Conservation (phyloP, 371 early-diverging fungal species). For the Nematocida ironsii region DNA sequence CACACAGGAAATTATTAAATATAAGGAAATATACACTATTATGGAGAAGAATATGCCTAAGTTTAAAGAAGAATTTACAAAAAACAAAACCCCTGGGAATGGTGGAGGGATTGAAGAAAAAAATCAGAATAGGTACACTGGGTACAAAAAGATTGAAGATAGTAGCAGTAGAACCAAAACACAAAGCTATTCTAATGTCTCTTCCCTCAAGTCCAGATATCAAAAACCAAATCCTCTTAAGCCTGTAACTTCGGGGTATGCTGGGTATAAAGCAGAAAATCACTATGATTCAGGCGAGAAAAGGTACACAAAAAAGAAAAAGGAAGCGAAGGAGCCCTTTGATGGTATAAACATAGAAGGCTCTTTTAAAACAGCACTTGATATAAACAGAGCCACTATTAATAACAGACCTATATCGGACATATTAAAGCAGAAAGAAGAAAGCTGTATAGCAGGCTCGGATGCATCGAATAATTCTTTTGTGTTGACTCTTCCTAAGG, state of each 20-base stretch:
- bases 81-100: conserved; percentile 5
- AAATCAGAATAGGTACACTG: not conserved
- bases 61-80: conserved; percentile 72
- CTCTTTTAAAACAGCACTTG: not conserved
- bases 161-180: not conserved
- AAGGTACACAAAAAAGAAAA: conserved; percentile 4
- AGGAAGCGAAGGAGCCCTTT: not conserved
- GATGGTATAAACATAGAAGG: not conserved
- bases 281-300: not conserved
- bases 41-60: conserved; percentile 74
- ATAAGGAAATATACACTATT: conserved; percentile 69
- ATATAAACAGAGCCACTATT: not conserved
- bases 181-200: not conserved
- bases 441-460: not conserved
- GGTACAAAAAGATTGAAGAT: conserved; percentile 10
- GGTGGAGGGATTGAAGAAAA: not conserved
- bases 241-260: not conserved
- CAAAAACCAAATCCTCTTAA: not conserved
- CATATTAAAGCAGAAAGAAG: not conserved
- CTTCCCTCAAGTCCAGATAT: not conserved
- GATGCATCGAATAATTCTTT: conserved; percentile 35
- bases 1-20: conserved; percentile 61
- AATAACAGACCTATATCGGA: not conserved
- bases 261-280: not conserved
- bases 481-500: conserved; percentile 14